Evolutionary conservation across 306 rosid species (phyloP).

Genomic region (Cyamopsis tetragonoloba): DNA sequence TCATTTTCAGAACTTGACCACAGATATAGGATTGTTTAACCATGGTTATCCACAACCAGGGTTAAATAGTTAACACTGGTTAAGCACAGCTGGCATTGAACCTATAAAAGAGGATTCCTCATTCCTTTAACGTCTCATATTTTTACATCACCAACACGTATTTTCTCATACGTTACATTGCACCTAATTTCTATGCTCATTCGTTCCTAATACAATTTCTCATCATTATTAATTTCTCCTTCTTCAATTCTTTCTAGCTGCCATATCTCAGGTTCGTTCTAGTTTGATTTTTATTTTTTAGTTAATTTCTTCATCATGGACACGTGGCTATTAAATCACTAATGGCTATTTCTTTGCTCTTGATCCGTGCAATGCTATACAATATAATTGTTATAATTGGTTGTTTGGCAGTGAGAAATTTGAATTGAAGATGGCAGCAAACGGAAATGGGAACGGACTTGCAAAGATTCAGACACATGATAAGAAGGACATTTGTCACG

Average conservation of each 20-base stretch:
- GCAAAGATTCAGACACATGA: constrained; percentile 49
- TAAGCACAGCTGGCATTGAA: neutral
- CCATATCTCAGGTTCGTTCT: constrained; percentile 28
- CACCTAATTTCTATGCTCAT: no score
- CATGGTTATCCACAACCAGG: constrained; percentile 11
- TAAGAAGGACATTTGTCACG: constrained; percentile 55
- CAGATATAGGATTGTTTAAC: constrained; percentile 49
- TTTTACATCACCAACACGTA: constrained; percentile 28
- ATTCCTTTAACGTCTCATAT: fast-evolving
- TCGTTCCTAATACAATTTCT: neutral
- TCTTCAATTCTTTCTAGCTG: neutral
- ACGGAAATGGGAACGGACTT: constrained; percentile 43
- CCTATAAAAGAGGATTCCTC: constrained; percentile 43
- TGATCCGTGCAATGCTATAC: no score
- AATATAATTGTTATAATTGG: neutral
- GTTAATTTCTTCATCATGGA: neutral
- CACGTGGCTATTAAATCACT: neutral
- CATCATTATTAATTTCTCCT: constrained; percentile 4
- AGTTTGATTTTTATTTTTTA: neutral
- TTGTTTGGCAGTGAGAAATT: neutral
- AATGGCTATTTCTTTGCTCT: neutral
- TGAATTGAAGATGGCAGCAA: constrained; percentile 26
- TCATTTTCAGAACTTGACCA: constrained; percentile 22
- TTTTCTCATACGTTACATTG: neutral
- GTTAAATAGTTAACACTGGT: constrained; percentile 29